These are phyloP conservation scores for Daedalea quercina DNA, from an alignment of 768 basidiomycete species.

Conservation along the genomic window DNA sequence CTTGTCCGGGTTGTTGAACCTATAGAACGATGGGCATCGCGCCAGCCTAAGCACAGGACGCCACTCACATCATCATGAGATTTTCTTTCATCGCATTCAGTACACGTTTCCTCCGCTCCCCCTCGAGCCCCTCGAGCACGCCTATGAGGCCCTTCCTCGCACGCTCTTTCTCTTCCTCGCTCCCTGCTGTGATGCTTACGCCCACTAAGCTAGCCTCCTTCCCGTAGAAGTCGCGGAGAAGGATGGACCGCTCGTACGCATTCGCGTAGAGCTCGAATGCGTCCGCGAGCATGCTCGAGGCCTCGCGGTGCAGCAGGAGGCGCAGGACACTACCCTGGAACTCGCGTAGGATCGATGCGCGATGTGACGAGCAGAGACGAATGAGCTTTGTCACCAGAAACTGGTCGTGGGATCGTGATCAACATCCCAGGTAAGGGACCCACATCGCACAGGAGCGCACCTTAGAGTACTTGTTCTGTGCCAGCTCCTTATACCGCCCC, in stretches of 20 bases:
- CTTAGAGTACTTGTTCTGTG: conserved; percentile 89
- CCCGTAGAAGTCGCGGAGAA: conserved; percentile 87
- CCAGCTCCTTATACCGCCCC: conserved; percentile 70
- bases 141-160: conserved; percentile 64
- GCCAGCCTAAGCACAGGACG: neutral
- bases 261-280: conserved; percentile 85
- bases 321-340: conserved; percentile 72
- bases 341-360: conserved; percentile 69
- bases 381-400: conserved; percentile 80
- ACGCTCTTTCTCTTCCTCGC: conserved; percentile 54
- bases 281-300: conserved; percentile 78
- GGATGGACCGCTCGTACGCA: conserved; percentile 72
- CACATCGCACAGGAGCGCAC: conserved; percentile 28
- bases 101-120: conserved; percentile 60
- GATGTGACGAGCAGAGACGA: conserved; percentile 65
- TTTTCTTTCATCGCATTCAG: conserved; percentile 67
- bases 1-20: conserved; percentile 90
- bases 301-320: conserved; percentile 79
- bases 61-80: conserved; percentile 63
- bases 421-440: neutral
- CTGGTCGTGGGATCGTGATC: conserved; percentile 29
- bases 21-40: conserved; percentile 23
- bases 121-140: conserved; percentile 56
- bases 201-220: conserved; percentile 75
- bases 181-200: conserved; percentile 38